Conservation (phyloP, 495 filamentous ascomycete species). For the Neohortaea acidophila region DNA sequence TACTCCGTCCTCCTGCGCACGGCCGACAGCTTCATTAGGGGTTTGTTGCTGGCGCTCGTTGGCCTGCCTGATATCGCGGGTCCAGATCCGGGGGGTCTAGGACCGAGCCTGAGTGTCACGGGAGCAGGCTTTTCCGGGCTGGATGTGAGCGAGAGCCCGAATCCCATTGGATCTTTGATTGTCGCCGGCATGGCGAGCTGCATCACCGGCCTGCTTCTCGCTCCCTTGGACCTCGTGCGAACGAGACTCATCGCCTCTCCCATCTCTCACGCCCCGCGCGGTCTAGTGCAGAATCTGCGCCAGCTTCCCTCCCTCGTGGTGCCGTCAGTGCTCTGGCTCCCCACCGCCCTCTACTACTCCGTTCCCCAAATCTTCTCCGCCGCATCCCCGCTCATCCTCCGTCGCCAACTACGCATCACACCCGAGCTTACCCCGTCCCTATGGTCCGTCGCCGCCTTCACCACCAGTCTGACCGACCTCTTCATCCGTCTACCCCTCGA, state of each 20-base stretch:
- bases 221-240: conserved; percentile 78
- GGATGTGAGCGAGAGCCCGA: conserved; percentile 54
- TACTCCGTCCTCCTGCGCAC: conserved; percentile 75
- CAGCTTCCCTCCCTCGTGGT: conserved; percentile 59
- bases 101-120: conserved; percentile 36
- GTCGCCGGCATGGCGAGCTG: conserved; percentile 74
- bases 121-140: conserved; percentile 25
- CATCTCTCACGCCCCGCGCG: conserved; percentile 4
- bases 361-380: conserved; percentile 66
- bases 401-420: conserved; percentile 58
- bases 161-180: conserved; percentile 54
- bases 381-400: conserved; percentile 66
- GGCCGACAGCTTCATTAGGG: conserved; percentile 71
- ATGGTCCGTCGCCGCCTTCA: conserved; percentile 65
- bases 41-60: conserved; percentile 64
- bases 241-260: conserved; percentile 42
- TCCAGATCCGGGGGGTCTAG: conserved; percentile 6
- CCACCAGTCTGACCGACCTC: conserved; percentile 60
- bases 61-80: conserved; percentile 51
- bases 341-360: conserved; percentile 73
- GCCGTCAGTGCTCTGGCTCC: conserved; percentile 52
- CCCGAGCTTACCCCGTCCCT: conserved; percentile 62
- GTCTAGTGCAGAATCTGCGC: conserved; percentile 3
- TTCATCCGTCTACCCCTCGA: conserved; percentile 78
- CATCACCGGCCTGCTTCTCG: conserved; percentile 59